Base-by-base conservation (phyloP, 371 early-diverging fungal species). In the Apophysomyces sp. region DNA sequence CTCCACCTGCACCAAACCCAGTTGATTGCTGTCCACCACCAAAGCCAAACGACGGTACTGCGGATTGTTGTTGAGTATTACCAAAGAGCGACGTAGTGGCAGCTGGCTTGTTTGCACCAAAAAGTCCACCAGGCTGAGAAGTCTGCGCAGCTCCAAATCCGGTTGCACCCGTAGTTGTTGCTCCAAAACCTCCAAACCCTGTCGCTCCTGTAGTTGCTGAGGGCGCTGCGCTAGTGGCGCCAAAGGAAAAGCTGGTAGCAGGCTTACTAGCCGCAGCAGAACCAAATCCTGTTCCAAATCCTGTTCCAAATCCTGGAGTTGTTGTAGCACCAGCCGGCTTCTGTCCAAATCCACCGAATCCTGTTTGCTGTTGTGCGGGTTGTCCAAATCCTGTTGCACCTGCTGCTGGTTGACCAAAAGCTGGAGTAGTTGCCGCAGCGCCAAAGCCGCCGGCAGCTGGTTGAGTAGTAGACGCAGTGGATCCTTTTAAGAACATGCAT, bases 81-180 rank as follows among this genome's bases (percentile, higher is more conserved):
- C 85, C 84, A 66, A 86, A 85, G 41, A 81, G 60, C n/a, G 78
- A 59, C 0, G 80, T 74, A 30, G 80, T 77, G 2, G 84, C 65
- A 36, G 81, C 72, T 21, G 88, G 67, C 21, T 77, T 72, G n/a
- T 81, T 67, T 15, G 77, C 76, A 11, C 91, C 91, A 67, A 88
- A 88, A 18, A 85, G 65, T 28, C 80, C 69, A n/a, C 71, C 64
- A 5, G 74, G 34, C 9, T 69, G 54, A 3, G 77, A 21, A 3
- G 65, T 39, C 16, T 71, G 55, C 15, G 76, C 65, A 12, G 58
- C 55, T 21, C 56, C 58, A 54, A 63, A 58, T 32, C 74, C 74
- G 36, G 73, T 64, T 7, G 69, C 70, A 16, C 69, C 68, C 26
- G 75, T 41, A 27, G 53, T 60, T 15, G 67, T 37, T 27, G 68